Percentiles rank a stretch among this genome's conserved stretches.
Evolutionary conservation across 352 stramenopile species (phyloP).

Genomic region (Phytophthora podocarpi): DNA sequence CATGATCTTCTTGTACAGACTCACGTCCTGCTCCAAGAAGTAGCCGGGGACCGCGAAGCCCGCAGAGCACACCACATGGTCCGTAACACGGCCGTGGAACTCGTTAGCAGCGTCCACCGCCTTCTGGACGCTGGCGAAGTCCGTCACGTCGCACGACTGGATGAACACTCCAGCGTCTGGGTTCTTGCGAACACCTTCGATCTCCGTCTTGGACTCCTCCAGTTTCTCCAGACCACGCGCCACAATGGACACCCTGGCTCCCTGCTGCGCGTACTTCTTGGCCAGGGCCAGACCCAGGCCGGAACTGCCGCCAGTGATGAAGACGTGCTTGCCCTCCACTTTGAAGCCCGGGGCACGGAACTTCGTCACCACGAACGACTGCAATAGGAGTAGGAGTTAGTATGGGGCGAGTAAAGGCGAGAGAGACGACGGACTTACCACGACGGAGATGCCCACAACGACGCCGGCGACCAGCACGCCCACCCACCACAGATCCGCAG

Average conservation of each 20-base stretch:
- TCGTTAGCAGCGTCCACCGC: constrained; percentile 70
- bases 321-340: constrained; percentile 83
- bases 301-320: constrained; percentile 75
- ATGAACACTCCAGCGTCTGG: constrained; percentile 55
- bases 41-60: constrained; percentile 67
- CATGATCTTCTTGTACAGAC: constrained; percentile 79
- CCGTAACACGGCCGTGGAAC: constrained; percentile 67
- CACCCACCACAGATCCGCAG: constrained; percentile 50
- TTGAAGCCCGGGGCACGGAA: constrained; percentile 66
- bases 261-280: constrained; percentile 67
- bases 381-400: constrained; percentile 2
- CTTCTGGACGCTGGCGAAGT: constrained; percentile 60
- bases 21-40: constrained; percentile 78
- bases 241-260: constrained; percentile 81
- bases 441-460: constrained; percentile 52
- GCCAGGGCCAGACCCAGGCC: constrained; percentile 72
- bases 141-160: constrained; percentile 75
- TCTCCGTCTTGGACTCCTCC: constrained; percentile 63
- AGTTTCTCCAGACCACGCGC: constrained; percentile 65
- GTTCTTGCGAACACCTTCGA: constrained; percentile 50
- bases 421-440: constrained; percentile 38
- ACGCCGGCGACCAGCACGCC: constrained; percentile 45
- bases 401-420: background rate
- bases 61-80: constrained; percentile 78
- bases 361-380: constrained; percentile 75